phyloP scores from a whole-genome alignment of 148 eudicot species.

The Dianthus caryophyllus region DNA sequence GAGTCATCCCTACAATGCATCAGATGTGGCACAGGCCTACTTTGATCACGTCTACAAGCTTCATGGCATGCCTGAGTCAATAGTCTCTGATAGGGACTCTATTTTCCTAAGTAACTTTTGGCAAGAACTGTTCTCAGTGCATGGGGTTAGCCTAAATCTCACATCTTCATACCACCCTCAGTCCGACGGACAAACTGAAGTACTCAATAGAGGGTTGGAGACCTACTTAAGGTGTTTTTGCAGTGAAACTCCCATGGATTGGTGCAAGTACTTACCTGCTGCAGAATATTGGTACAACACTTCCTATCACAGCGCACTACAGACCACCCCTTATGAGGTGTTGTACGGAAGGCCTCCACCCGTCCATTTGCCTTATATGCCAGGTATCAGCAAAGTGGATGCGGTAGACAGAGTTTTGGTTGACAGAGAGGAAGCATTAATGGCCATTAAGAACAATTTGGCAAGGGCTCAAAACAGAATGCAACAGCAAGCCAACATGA shows the following conservation, averaged over 20 bases:
- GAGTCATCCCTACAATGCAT: no score
- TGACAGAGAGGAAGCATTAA: not conserved
- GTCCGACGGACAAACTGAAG: no score
- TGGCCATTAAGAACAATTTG: not conserved
- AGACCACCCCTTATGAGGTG: not conserved
- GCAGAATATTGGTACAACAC: conserved; percentile 2
- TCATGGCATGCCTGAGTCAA: no score
- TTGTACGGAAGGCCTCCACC: not conserved
- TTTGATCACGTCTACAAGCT: no score
- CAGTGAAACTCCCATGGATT: not conserved
- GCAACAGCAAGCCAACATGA: not conserved
- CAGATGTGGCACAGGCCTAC: no score
- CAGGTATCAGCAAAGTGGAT: not conserved
- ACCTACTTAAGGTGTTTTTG: not conserved
- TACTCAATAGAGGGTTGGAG: no score
- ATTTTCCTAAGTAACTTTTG: not conserved
- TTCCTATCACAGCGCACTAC: not conserved
- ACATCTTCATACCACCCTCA: not conserved
- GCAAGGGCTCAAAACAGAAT: not conserved
- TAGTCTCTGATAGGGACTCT: not conserved
- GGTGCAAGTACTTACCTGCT: not conserved
- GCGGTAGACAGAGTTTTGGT: not conserved
- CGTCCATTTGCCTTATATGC: no score
- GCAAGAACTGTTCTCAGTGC: not conserved
- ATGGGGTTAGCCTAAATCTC: not conserved